Base-by-base conservation (phyloP, 2,329 filamentous ascomycete genomes). In the Aureobasidium subglaciale region DNA sequence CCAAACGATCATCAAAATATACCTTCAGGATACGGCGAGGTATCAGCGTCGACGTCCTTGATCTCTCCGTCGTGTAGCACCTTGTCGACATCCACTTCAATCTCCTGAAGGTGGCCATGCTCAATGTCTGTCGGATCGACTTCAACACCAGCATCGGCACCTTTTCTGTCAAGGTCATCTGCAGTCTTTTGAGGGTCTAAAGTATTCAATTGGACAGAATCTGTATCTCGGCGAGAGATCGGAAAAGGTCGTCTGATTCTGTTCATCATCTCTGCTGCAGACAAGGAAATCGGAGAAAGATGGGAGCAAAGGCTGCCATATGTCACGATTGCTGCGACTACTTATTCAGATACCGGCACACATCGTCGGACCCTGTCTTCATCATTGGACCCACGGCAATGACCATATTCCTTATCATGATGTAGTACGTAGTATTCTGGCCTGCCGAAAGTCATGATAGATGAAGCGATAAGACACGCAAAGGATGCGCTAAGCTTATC, bases 1-100 rank as follows among this genome's bases (percentile, higher is more conserved):
- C 20, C 15, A n/a, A 7, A 25, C 22, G 4, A 30, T 3, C n/a
- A 27, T 27, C 3, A 5, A 13, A 13, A 13, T 9, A 15, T 43
- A 56, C 64, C 63, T 61, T 87, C 83, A 25, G 83, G 78, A 63
- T 86, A 87, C 0, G 83, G 84, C 2, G 83, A 86, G 65, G 62
- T 63, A 30, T 64, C 61, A 2, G 50, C 60, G 10, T 63, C 63
- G n/a, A 65, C 54, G 46, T 63, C 63, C 29, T 63, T 60, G 20
- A 61, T 27, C 18, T 65, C 59, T 4, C 84, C 73, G 57, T 83
- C 79, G 27, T 72, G 68, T 6, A 77, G 72, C 3, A 64, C 68
- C n/a, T 70, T 67, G 24, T 68, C 67, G 6, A 71, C 61, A 30
- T 67, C 67, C 41, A 68, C 65, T 40, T 70, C 67, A 18, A 68